Evolutionary conservation across 2,329 filamentous ascomycete genomes (phyloP), one percentile per base, ranked within the genome.

Genomic region (Colletotrichum higginsianum): DNA sequence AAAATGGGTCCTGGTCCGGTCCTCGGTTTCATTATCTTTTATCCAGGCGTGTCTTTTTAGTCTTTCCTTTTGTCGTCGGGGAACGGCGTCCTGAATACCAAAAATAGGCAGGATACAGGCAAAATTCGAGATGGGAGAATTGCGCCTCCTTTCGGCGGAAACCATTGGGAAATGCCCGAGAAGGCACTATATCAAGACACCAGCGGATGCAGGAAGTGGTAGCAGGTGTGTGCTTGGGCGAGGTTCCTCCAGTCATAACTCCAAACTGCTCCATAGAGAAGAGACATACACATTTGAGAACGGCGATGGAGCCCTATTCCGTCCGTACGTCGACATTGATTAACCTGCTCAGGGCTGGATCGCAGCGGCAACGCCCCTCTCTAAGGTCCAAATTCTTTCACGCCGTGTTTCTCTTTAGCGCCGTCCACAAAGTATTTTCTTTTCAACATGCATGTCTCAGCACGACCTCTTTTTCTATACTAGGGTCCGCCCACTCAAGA

Each of bases 231-330:
- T n/a, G 8, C 35, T 38, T 38, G 35, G n/a, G 53, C 12, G n/a
- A n/a, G 13, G 4, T 15, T 21, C 35, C n/a, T n/a, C 12, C 7
- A 21, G 4, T 3, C 6, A 11, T 56, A n/a, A 38, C 38, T 23
- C 40, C 40, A 18, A 40, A 57, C n/a, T 42, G n/a, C 53, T 42
- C 38, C 2, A 38, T 40, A 42, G n/a, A 42, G 9, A 57, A 23
- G n/a, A 57, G 55, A 57, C n/a, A 23, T 26, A 42, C 23, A n/a
- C n/a, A n/a, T 26, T 42, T 23, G 16, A 57, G n/a, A 38, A 57
- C 7, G 21, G 42, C n/a, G 7, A 23, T 16, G 2, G 7, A 15
- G 13, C 23, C 8, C 7, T 4, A 2, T 15, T 42, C 8, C 38
- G n/a, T 18, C 13, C 4, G n/a, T 23, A n/a, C 40, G 18, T 15